Evolutionary conservation across 176 grass and related monocot genomes (phyloP), one percentile per base, ranked within the genome.

Genomic region (Microstegium vimineum): DNA sequence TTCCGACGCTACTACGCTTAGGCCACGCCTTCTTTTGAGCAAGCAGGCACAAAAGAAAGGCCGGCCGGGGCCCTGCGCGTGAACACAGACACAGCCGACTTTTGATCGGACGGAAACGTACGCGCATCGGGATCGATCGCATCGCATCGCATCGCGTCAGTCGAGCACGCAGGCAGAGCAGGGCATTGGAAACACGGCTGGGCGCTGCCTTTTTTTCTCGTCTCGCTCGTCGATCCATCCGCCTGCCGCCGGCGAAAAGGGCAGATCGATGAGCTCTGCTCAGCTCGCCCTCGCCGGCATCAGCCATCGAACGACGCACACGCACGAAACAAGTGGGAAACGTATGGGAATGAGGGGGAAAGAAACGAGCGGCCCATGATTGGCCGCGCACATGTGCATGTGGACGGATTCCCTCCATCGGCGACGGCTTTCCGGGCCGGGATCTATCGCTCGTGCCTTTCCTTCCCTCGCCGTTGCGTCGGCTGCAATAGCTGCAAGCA

Each of bases 111-210:
- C 62, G 28, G 25, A 25, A 49, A 26, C 59, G 28, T 57, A 26
- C 59, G 28, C 66, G 27, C 81, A 88, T 88, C 72, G 82, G 64
- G 87, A 85, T 85, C 76, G 51, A 69, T 69, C 77, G 80, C 76
- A 49, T 81, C 81, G 46, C 37, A 1, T 40, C 37, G 37, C 37
- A n/a, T n/a, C n/a, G n/a, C n/a, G n/a, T n/a, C n/a, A n/a, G 4
- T 1, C 5, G 46, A 1, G 18, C 46, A 49, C 15, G 45, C 4
- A 47, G 15, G 11, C 42, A 45, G n/a, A n/a, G n/a, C n/a, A n/a
- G n/a, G n/a, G n/a, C n/a, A n/a, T n/a, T n/a, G n/a, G n/a, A n/a
- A n/a, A n/a, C n/a, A n/a, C n/a, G 54, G n/a, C 56, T 2, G 61
- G 81, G n/a, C 60, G 49, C 40, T 25, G 20, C 62, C 70, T 89